Evolutionary conservation across 202 grass and related monocot genomes (phyloP), one percentile per base, ranked within the genome.

Genomic region (Saccharum hybrid): DNA sequence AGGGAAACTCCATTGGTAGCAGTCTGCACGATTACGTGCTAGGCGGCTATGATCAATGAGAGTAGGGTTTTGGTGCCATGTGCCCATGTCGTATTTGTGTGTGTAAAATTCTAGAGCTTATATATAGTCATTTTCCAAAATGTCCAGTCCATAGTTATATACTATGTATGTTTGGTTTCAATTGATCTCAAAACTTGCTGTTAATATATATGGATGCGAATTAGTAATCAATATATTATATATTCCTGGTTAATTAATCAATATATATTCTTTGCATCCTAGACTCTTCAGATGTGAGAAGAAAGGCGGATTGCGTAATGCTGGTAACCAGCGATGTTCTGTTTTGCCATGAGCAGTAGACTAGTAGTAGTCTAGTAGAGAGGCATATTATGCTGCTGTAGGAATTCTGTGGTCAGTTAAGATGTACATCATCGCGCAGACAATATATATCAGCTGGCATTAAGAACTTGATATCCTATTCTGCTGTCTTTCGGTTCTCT

Each of bases 31-130:
- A 90, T 59, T 90, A 84, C 65, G 43, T 71, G 67, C 34, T 90
- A 71, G 76, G 81, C 5, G 64, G 71, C 4, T 90, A 87, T 66
- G 84, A 83, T 83, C 88, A 87, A 84, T 87, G 61, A 56, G 72
- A 38, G 1, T 37, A 67, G 22, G 51, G n/a, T 10, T 75, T n/a
- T 18, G 42, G 10, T 15, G 37, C 26, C 26, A 26, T 26, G 26
- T 26, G 26, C 26, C 26, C 10, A 30, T 77, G 2, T 3, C 62
- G 30, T 5, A 48, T 61, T 12, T 54, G 41, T 30, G 57, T 54
- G 46, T 54, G 21, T 39, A 63, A 12, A 63, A 63, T 63, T 63
- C 60, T 63, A 28, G 10, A 63, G 36, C 16, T 63, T 51, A 81
- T 28, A 62, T 28, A 22, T 42, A 42, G n/a, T 22, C 59, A 68